These are phyloP conservation scores for Hyparrhenia diplandra DNA, from an alignment of 176 grass and related monocot genomes.

Conservation along the genomic window DNA sequence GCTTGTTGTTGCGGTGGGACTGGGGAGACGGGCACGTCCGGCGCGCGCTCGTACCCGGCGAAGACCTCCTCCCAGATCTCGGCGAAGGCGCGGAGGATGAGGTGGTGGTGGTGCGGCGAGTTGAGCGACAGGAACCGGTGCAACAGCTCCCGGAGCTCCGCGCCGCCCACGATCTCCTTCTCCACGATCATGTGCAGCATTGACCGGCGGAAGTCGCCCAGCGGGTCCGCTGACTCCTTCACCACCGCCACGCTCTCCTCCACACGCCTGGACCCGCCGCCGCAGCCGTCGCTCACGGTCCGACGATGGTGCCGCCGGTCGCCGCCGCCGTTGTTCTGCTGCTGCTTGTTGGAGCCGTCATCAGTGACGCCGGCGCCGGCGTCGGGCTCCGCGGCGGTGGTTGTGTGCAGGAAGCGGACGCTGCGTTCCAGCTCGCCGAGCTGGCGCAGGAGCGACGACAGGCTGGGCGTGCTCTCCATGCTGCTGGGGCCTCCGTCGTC, in stretches of 20 bases:
- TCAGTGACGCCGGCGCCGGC: neutral
- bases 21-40: slow-evolving; percentile 42
- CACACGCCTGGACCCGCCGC: slow-evolving; percentile 20
- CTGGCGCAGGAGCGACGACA: slow-evolving; percentile 64
- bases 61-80: slow-evolving; percentile 88
- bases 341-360: neutral
- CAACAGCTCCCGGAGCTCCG: slow-evolving; percentile 52
- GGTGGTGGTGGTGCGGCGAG: slow-evolving; percentile 51
- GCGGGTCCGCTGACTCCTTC: slow-evolving; percentile 72
- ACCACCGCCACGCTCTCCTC: slow-evolving; percentile 81
- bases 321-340: neutral
- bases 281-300: slow-evolving; percentile 40
- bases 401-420: slow-evolving; percentile 13
- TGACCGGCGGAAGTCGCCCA: slow-evolving; percentile 62
- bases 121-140: slow-evolving; percentile 70
- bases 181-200: slow-evolving; percentile 95
- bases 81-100: slow-evolving; percentile 75
- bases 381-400: neutral
- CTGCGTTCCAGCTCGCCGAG: slow-evolving; percentile 62
- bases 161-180: slow-evolving; percentile 59
- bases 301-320: slow-evolving; percentile 29
- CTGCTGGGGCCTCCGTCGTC: slow-evolving; percentile 21
- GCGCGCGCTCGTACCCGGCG: slow-evolving; percentile 39
- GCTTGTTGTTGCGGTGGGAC: neutral
- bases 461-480: slow-evolving; percentile 49